Base-by-base conservation (phyloP, 441 rosid species). In the Mallotus japonicus region DNA sequence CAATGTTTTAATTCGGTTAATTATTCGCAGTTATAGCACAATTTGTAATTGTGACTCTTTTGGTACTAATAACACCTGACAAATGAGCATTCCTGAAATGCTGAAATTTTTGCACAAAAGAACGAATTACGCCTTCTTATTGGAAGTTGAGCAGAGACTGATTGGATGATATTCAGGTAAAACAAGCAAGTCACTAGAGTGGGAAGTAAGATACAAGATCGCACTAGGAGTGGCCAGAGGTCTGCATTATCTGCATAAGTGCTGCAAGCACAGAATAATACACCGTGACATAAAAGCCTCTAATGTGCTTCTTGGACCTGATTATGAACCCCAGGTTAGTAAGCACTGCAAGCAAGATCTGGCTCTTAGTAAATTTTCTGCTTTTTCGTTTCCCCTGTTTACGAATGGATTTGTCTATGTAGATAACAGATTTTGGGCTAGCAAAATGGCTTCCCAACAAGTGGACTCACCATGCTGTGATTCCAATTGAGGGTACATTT, bases 281-380 rank as follows among this genome's bases (percentile, higher is more conserved):
- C 99, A 94, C 80, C 93, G 99, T 0, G 99, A 95, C 80, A 95
- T 92, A 34, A 92, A 92, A 84, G 91, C 97, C 17, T 95, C 99
- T 0, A 90, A 92, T 70, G 95, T 95, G 62, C 96, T 95, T 74
- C 97, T 95, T 4, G 99, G 95, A 62, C 95, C 89, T 0, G 90
- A 89, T 75, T 90, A 81, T 24, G 96, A 95, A 71, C 99, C 99
- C 6, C 97, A 92, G 87, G 94, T 89, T 34, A 3, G 8, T 19
- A 22, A 66, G 59, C 37, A 67, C 14, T 58, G 17, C 13, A 54
- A 55, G 68, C 59, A 71, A 69, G 32, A 79, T 57, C 54, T 24
- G 6, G 24, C 11, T n/a, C 9, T 17, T n/a, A 0, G 20, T 3
- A 7, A 17, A 7, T 20, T 24, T 59, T 4, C 1, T 24, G 5